Conservation (phyloP, 768 basidiomycete species). For the Tulasnella sp. region DNA sequence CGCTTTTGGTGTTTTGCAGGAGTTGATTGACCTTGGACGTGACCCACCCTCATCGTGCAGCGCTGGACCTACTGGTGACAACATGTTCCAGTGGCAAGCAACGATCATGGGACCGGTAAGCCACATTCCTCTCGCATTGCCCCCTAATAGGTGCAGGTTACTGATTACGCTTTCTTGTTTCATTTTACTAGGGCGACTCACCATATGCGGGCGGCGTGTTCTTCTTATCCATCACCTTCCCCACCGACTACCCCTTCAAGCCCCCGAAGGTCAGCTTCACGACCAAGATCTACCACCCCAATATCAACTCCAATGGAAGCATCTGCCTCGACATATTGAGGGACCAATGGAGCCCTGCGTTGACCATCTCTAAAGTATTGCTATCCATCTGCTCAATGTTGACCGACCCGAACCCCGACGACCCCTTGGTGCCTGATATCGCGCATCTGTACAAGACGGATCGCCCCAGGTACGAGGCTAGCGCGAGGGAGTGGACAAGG, state of each 20-base stretch:
- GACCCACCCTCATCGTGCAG: conserved; percentile 99
- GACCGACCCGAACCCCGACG: conserved; percentile 98
- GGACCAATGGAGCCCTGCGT: conserved; percentile 98
- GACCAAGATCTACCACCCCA: conserved; percentile 99
- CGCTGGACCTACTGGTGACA: conserved; percentile 94
- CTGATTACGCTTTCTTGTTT: conserved; percentile 17
- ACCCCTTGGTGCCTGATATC: conserved; percentile 96
- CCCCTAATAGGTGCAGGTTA: not conserved
- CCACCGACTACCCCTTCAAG: conserved; percentile 99
- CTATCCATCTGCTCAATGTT: conserved; percentile 99
- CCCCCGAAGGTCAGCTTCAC: conserved; percentile 99
- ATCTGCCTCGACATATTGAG: conserved; percentile 97
- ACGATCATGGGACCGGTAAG: conserved; percentile 99
- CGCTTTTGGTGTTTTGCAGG: conserved; percentile 38
- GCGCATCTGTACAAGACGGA: conserved; percentile 99
- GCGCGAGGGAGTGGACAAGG: conserved; percentile 98
- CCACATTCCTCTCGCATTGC: conserved; percentile 21
- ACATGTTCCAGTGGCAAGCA: conserved; percentile 99
- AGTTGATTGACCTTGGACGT: conserved; percentile 97
- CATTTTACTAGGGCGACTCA: conserved; percentile 65
- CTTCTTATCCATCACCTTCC: conserved; percentile 91
- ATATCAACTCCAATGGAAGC: conserved; percentile 99
- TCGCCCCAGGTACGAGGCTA: conserved; percentile 91
- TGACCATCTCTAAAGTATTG: conserved; percentile 97
- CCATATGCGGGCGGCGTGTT: conserved; percentile 99